A percentile compares a stretch with the other conserved stretches of the same genome.
Conservation (phyloP, 257 asterid species). For the Lithospermum erythrorhizon region DNA sequence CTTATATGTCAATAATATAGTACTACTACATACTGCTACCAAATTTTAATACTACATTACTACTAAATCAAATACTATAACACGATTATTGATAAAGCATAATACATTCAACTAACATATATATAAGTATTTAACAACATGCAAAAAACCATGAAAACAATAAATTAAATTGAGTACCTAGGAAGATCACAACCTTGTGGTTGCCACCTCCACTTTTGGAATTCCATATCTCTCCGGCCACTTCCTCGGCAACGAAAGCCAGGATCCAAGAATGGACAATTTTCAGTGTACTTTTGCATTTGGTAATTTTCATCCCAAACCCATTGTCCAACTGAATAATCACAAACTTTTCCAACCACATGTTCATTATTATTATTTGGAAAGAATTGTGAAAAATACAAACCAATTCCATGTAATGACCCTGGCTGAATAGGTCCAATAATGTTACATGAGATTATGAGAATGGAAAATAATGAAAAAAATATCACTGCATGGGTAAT, state of each 20-base stretch:
- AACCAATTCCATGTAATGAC: constrained; percentile 22
- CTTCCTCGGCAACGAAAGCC: constrained; percentile 68
- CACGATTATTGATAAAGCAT: no score
- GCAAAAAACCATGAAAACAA: neutral
- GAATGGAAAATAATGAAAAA: constrained; percentile 26
- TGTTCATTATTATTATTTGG: constrained; percentile 12
- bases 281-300: constrained; percentile 36
- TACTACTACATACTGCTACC: no score
- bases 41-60: no score
- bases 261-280: constrained; percentile 77
- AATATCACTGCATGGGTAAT: constrained; percentile 20
- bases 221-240: constrained; percentile 48
- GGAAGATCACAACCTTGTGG: constrained; percentile 66
- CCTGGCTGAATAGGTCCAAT: constrained; percentile 22
- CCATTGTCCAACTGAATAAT: constrained; percentile 67
- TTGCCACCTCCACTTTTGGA: constrained; percentile 83
- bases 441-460: constrained; percentile 19
- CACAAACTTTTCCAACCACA: constrained; percentile 20
- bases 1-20: no score
- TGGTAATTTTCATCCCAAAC: constrained; percentile 47
- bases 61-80: no score
- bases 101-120: no score
- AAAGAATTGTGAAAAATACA: constrained; percentile 25
- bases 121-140: no score
- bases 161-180: constrained; percentile 31